Evolutionary conservation across 78 protist species (phyloP).

Genomic region (Pigoraptor vietnamica): DNA sequence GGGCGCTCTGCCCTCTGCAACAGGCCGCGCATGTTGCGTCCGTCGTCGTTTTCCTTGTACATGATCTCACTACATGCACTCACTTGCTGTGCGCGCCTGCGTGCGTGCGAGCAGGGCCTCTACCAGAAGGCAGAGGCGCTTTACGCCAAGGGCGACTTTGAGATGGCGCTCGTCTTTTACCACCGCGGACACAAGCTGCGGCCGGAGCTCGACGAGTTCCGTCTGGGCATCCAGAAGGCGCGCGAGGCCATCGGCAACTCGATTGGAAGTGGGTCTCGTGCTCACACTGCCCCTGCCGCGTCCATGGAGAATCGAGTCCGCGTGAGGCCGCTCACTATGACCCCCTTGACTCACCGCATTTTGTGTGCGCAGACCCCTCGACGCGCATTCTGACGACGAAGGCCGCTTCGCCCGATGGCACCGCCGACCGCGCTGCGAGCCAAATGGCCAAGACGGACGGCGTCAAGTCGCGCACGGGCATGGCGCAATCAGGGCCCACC

Average conservation of each 20-base stretch:
- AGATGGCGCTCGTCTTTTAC: conserved; percentile 6
- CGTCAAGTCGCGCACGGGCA: background rate
- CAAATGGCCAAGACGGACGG: background rate
- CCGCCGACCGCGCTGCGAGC: background rate
- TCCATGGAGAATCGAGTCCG: no score
- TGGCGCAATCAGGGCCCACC: background rate
- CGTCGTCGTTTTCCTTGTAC: no score
- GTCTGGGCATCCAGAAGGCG: conserved; percentile 20
- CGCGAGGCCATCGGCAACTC: conserved; percentile 13
- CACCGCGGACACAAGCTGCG: conserved; percentile 12
- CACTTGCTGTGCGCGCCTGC: no score
- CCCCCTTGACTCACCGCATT: no score
- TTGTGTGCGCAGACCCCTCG: background rate
- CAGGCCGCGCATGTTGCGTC: background rate
- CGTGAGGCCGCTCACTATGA: no score
- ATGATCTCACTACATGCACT: no score
- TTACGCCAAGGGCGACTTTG: conserved; percentile 10
- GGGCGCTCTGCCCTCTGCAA: background rate
- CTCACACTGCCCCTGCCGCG: background rate
- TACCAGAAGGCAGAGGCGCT: conserved; percentile 14
- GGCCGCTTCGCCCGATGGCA: background rate
- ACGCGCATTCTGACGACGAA: background rate
- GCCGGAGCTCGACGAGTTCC: conserved; percentile 1
- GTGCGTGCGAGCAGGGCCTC: conserved; percentile 18
- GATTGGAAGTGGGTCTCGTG: background rate